Evolutionary conservation across 495 filamentous ascomycete genomes (phyloP).

Genomic region (Talaromyces stipitatus): DNA sequence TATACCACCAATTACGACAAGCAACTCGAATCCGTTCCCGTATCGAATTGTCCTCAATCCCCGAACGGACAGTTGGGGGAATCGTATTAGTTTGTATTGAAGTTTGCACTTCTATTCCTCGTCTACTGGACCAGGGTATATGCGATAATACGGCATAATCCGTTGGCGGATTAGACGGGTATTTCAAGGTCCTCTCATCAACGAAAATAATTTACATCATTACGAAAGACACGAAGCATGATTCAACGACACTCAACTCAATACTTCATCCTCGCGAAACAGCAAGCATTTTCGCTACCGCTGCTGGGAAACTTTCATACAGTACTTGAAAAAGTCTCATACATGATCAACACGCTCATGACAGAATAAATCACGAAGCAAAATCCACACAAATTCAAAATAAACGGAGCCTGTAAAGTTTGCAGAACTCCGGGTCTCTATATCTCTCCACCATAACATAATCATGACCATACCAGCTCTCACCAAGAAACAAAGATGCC

Average conservation of each 20-base stretch:
- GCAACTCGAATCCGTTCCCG: conserved; percentile 87
- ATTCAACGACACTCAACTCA: background rate
- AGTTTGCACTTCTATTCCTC: background rate
- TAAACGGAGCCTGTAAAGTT: background rate
- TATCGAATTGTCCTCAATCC: conserved; percentile 86
- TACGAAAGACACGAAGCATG: background rate
- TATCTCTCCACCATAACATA: background rate
- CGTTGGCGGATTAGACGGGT: too few species aligned
- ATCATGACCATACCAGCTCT: background rate
- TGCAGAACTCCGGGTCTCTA: background rate
- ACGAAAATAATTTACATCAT: too few species aligned
- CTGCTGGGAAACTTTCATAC: background rate
- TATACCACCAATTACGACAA: conserved; percentile 93
- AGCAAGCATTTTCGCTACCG: background rate
- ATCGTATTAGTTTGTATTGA: conserved; percentile 70
- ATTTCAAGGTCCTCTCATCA: too few species aligned
- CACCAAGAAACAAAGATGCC: background rate
- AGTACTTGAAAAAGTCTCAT: background rate
- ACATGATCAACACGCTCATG: conserved; percentile 1
- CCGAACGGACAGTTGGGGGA: conserved; percentile 70
- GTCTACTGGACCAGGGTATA: background rate
- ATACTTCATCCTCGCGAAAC: background rate
- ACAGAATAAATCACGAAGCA: background rate
- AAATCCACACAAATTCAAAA: background rate
- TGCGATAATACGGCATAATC: too few species aligned